Evolutionary conservation across 345 rosid species (phyloP), one percentile per base, ranked within the genome.

Genomic region (Noccaea bulbosa): DNA sequence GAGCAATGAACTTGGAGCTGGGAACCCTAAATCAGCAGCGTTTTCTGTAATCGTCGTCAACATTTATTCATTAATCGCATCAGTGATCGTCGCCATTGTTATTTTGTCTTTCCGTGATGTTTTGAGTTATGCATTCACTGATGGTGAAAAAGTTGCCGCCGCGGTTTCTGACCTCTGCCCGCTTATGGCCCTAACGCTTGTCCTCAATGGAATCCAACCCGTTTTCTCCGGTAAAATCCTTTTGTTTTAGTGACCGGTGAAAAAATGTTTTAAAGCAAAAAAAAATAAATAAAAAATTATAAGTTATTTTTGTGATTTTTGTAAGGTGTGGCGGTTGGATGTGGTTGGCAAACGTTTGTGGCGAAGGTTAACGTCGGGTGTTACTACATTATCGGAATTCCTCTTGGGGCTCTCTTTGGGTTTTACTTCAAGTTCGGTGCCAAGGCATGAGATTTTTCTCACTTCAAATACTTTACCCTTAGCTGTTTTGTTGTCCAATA

Each of bases 1-100:
- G 24, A 84, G 92, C 75, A 91, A 91, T 46, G 97, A 91, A 71
- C 87, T 91, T 9, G 97, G 97, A 81, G 91, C 87, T 1, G 84
- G 83, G 33, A 87, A 88, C 39, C 94, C 95, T 0, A 85, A 81
- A 67, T 76, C 92, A 11, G 92, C 91, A 2, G 69, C 86, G n/a
- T 88, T 88, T 66, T 88, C 95, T 0, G 97, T 88, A 2, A 67
- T 53, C 4, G 4, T 84, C 6, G 87, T 87, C 66, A 88, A 86
- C 4, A 8, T 69, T 2, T 52, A 69, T 43, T 87, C 95, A 0
- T 72, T 82, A 50, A 35, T 80, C 1, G 82, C 83, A 66, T 73
- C 86, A 2, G 80, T 76, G 32, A 73, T 78, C 0, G 46, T 70
- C 2, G 92, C 83, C 3, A 41, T 68, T 0, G 22, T 58, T 0